Evolutionary conservation across 2,329 filamentous ascomycete genomes (phyloP), one percentile per base, ranked within the genome.

Genomic region (Rosellinia necatrix): DNA sequence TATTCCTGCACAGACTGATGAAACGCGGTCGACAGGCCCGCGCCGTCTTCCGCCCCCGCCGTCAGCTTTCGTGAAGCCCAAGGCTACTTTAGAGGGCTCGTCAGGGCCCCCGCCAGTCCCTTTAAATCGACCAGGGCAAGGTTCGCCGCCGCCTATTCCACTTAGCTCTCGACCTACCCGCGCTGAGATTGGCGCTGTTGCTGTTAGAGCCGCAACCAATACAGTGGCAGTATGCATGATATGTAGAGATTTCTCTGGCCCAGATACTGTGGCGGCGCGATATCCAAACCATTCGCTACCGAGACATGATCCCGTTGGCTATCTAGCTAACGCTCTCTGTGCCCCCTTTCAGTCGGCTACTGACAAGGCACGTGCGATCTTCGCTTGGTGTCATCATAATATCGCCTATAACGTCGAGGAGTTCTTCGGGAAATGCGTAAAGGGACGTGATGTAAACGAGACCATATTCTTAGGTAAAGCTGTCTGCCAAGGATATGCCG

Each of bases 321-420:
- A 90, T 76, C 80, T 99, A 21, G 92, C 92, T 0, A 81, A 84
- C 48, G 84, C 89, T 48, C 82, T 97, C 17, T 96, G 91, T 54
- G 78, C 81, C 3, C 88, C 89, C 0, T 97, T 97, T 68, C 75
- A 85, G 1, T 96, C 91, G 0, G 76, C 78, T 1, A 96, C 93
- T 0, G 93, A 97, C 72, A 97, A 97, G 75, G 93, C 94, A 2
- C 83, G 94, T 24, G 91, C 86, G 2, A 90, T 99, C 57, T 97
- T 97, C 70, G 91, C 90, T 1, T 99, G 94, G 94, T 85, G 92
- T 35, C 93, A 97, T 73, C 87, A 97, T 73, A 97, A 97, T 66
- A 87, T 99, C 55, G 81, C 81, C 42, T 99, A 97, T 71, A 91
- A 97, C 70, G 85, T 86, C 0, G 80, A 84, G 22, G 82, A 87